These are phyloP conservation scores for Dendrothele bispora DNA, from an alignment of 768 basidiomycete species.

Conservation along the genomic window DNA sequence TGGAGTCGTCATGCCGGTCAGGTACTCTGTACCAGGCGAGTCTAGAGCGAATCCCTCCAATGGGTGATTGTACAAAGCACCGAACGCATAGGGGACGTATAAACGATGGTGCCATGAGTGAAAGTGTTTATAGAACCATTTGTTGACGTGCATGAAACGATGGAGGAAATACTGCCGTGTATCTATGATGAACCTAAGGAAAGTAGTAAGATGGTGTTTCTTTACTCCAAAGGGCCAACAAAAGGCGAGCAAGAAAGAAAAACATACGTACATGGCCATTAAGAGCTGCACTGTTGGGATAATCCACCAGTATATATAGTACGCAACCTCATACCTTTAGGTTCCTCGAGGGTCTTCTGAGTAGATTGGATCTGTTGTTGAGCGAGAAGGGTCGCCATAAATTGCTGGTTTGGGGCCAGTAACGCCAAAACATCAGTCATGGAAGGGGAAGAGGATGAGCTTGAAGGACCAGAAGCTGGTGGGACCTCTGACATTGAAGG, in stretches of 20 bases:
- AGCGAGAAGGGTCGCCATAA: too few species aligned
- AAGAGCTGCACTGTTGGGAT: constrained; percentile 74
- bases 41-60: constrained; percentile 93
- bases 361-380: too few species aligned
- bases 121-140: constrained; percentile 85
- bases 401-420: too few species aligned
- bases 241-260: background rate
- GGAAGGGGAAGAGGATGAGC: too few species aligned
- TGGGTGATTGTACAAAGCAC: constrained; percentile 96
- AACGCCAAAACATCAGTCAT: too few species aligned
- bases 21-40: constrained; percentile 73
- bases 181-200: constrained; percentile 83
- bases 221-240: background rate
- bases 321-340: constrained; percentile 39
- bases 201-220: constrained; percentile 7
- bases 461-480: too few species aligned
- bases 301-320: constrained; percentile 90
- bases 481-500: too few species aligned
- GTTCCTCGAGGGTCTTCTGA: too few species aligned
- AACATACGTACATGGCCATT: constrained; percentile 73
- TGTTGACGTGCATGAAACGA: constrained; percentile 87
- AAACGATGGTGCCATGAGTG: constrained; percentile 96
- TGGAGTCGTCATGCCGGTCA: constrained; percentile 69
- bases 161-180: constrained; percentile 99
- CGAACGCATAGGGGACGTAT: constrained; percentile 96